phyloP scores from a whole-genome alignment of 139 green algal species.

The Penium margaritaceum region DNA sequence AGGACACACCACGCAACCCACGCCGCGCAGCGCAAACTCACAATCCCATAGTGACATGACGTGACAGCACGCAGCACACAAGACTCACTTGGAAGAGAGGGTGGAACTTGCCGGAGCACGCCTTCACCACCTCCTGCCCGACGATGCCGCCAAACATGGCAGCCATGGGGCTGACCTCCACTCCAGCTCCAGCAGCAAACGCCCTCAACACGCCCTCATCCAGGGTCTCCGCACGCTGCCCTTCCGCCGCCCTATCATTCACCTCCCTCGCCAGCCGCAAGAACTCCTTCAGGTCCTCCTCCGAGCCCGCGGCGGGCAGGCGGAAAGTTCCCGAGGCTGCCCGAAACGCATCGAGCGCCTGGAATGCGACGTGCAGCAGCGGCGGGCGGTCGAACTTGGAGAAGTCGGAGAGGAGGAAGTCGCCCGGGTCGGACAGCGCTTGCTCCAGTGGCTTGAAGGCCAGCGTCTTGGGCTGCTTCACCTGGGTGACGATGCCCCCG shows the following conservation, averaged over 20 bases:
- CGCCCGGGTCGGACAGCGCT: slow-evolving; percentile 67
- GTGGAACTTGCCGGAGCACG: slow-evolving; percentile 89
- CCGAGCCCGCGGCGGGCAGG: slow-evolving; percentile 57
- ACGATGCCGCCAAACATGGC: slow-evolving; percentile 93
- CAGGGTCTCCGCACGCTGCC: slow-evolving; percentile 19
- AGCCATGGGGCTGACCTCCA: slow-evolving; percentile 70
- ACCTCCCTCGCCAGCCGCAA: slow-evolving; percentile 60
- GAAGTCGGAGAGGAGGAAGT: slow-evolving; percentile 95
- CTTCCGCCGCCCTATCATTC: slow-evolving; percentile 49
- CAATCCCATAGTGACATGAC: too few species aligned
- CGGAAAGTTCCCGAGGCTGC: slow-evolving; percentile 41
- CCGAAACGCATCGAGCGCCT: slow-evolving; percentile 80
- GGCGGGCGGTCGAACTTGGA: slow-evolving; percentile 84
- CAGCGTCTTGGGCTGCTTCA: slow-evolving; percentile 80
- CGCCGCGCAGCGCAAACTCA: not conserved
- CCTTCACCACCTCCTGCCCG: slow-evolving; percentile 95
- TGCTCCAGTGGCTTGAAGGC: slow-evolving; percentile 69
- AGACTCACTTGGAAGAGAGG: slow-evolving; percentile 74
- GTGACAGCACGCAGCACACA: too few species aligned
- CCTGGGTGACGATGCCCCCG: slow-evolving; percentile 79
- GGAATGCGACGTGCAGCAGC: slow-evolving; percentile 85
- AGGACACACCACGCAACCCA: not conserved
- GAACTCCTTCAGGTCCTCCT: slow-evolving; percentile 65
- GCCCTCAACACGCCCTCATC: slow-evolving; percentile 31
- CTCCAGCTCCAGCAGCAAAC: slow-evolving; percentile 23